phyloP scores from a whole-genome alignment of 2,329 filamentous ascomycete genomes.

The Lasiodiplodia citricola region DNA sequence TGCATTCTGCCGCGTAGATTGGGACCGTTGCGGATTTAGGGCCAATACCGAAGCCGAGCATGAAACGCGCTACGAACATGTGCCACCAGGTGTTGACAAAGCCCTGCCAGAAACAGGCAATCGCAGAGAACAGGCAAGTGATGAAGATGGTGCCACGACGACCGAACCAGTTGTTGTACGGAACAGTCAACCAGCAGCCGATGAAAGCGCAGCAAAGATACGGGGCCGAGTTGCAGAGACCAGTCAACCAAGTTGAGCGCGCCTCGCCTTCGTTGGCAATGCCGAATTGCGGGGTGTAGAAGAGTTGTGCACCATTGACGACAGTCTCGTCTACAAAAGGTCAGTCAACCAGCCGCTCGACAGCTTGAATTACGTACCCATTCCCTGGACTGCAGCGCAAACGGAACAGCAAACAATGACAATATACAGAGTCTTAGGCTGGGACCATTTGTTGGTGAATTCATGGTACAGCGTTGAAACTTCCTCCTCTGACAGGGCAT shows the following conservation, averaged over 20 bases:
- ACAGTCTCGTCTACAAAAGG: constrained; percentile 64
- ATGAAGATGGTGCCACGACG: constrained; percentile 78
- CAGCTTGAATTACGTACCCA: constrained; percentile 51
- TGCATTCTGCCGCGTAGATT: constrained; percentile 77
- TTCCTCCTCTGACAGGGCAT: constrained; percentile 64
- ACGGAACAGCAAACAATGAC: constrained; percentile 71
- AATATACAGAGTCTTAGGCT: constrained; percentile 69
- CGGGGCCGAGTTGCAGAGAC: constrained; percentile 65
- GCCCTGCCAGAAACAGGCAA: constrained; percentile 64
- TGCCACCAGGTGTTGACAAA: constrained; percentile 75
- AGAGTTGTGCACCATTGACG: constrained; percentile 71
- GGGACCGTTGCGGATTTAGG: constrained; percentile 77
- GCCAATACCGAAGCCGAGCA: constrained; percentile 79
- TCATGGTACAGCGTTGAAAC: constrained; percentile 64
- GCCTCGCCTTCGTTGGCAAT: constrained; percentile 53
- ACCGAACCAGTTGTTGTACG: constrained; percentile 72
- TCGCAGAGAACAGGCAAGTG: constrained; percentile 71
- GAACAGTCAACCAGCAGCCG: constrained; percentile 76
- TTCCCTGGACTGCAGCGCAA: constrained; percentile 73
- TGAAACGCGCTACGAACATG: constrained; percentile 71
- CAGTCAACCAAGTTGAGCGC: constrained; percentile 63
- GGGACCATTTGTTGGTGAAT: constrained; percentile 70
- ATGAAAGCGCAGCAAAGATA: constrained; percentile 71
- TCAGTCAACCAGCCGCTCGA: not conserved
- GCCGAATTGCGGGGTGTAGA: constrained; percentile 66